These are phyloP conservation scores for Dentipellis fragilis DNA, from an alignment of 768 basidiomycete genomes.

Conservation along the genomic window DNA sequence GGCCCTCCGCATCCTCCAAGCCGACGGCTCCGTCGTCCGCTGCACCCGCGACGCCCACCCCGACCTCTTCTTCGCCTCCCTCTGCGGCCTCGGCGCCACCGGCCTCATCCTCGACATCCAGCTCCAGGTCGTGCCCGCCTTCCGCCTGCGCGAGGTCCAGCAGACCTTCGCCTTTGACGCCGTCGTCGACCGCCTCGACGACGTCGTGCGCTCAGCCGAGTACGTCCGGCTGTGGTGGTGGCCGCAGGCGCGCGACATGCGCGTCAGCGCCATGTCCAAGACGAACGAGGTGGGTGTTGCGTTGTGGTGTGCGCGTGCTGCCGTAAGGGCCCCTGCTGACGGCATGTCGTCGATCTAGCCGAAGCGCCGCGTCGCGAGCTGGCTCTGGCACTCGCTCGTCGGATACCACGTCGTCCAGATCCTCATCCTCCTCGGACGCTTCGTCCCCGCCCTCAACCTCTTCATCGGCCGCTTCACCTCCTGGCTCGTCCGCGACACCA, in stretches of 20 bases:
- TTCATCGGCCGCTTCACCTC: slow-evolving; percentile 53
- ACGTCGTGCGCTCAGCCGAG: slow-evolving; percentile 54
- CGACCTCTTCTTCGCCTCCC: slow-evolving; percentile 81
- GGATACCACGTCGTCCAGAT: slow-evolving; percentile 79
- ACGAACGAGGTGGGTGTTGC: slow-evolving; percentile 57
- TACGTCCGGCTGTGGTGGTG: slow-evolving; percentile 97
- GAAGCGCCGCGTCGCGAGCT: slow-evolving; percentile 38
- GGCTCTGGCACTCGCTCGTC: slow-evolving; percentile 64
- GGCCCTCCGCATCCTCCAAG: slow-evolving; percentile 65
- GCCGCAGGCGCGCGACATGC: slow-evolving; percentile 63
- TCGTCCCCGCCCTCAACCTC: slow-evolving; percentile 49
- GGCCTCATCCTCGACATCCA: slow-evolving; percentile 77
- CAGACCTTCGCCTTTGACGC: slow-evolving; percentile 52
- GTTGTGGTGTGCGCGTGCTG: background rate
- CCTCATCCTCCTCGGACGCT: slow-evolving; percentile 69
- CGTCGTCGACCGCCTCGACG: slow-evolving; percentile 47
- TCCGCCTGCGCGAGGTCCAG: slow-evolving; percentile 68
- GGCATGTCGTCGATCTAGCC: slow-evolving; percentile 29
- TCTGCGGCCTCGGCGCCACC: slow-evolving; percentile 86
- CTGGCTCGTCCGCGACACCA: slow-evolving; percentile 52
- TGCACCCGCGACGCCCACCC: slow-evolving; percentile 54
- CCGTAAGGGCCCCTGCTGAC: slow-evolving; percentile 4
- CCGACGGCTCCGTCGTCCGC: slow-evolving; percentile 58
- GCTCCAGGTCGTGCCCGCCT: slow-evolving; percentile 73
- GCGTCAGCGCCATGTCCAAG: slow-evolving; percentile 66